Conservation (phyloP, 345 rosid genomes). For the Orychophragmus violaceus region DNA sequence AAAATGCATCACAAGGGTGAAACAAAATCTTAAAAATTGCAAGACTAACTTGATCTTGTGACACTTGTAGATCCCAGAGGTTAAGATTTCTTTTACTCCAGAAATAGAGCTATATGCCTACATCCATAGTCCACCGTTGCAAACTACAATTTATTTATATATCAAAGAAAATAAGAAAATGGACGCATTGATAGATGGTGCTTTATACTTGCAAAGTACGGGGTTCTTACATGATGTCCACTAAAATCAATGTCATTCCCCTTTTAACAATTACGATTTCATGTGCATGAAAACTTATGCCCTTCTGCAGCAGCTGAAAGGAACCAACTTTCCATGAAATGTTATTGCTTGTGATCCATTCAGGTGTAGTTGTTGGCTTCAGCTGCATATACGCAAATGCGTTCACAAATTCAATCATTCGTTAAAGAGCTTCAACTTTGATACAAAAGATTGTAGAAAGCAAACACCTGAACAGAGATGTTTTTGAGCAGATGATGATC, state of each 20-base stretch:
- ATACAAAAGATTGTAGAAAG: background rate
- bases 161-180: background rate
- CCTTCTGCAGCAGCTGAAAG: background rate
- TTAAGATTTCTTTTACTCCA: conserved; percentile 21
- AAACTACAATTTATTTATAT: conserved; percentile 3
- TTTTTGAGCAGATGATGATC: conserved; percentile 26
- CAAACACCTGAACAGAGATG: conserved; percentile 29
- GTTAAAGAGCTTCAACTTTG: background rate
- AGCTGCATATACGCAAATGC: background rate
- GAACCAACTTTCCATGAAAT: background rate
- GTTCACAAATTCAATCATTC: background rate
- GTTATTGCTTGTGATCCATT: conserved; percentile 9
- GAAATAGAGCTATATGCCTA: background rate
- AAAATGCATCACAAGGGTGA: no score
- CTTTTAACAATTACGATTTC: conserved; percentile 22
- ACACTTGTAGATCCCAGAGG: conserved; percentile 18
- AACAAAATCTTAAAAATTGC: no score
- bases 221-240: conserved; percentile 24
- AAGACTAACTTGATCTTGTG: conserved; percentile 15
- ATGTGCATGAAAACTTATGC: conserved; percentile 20
- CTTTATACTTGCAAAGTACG: background rate
- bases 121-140: background rate
- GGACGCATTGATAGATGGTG: background rate
- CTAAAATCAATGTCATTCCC: background rate
- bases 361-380: conserved; percentile 10